Evolutionary conservation across 441 rosid genomes (phyloP).

Genomic region (Capsella rubella): DNA sequence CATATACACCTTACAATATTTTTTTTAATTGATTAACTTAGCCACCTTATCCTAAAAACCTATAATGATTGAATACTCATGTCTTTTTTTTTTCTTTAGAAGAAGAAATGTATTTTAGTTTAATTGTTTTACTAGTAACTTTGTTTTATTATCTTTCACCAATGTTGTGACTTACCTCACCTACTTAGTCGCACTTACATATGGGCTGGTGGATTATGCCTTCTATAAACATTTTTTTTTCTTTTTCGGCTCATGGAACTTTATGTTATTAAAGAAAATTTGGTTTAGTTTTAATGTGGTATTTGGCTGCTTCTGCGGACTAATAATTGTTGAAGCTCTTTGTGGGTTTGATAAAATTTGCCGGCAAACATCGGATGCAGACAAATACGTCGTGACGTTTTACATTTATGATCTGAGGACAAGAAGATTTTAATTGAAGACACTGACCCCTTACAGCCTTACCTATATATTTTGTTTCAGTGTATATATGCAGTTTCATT

Average conservation of each 20-base stretch:
- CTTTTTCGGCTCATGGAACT: background rate
- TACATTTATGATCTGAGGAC: constrained; percentile 19
- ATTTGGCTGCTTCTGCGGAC: constrained; percentile 41
- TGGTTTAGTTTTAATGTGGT: background rate
- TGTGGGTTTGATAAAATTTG: constrained; percentile 36
- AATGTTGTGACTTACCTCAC: background rate
- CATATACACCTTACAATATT: constrained; percentile 25
- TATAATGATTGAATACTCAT: background rate
- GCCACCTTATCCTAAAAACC: background rate
- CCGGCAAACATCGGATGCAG: constrained; percentile 27
- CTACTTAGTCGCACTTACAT: background rate
- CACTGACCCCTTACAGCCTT: constrained; percentile 9
- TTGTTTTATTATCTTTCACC: no score
- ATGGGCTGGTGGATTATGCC: background rate
- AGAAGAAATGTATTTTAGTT: no score
- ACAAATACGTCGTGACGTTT: constrained; percentile 28
- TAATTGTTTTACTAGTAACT: background rate
- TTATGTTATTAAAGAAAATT: background rate
- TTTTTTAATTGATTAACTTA: background rate
- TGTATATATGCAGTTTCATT: background rate
- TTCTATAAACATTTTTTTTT: background rate
- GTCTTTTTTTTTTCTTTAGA: no score
- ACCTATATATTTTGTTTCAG: constrained; percentile 5
- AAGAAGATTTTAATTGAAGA: constrained; percentile 25
- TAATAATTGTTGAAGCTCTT: constrained; percentile 27